phyloP scores from a whole-genome alignment of 495 filamentous ascomycete species.

The Aspergillus hancockii region DNA sequence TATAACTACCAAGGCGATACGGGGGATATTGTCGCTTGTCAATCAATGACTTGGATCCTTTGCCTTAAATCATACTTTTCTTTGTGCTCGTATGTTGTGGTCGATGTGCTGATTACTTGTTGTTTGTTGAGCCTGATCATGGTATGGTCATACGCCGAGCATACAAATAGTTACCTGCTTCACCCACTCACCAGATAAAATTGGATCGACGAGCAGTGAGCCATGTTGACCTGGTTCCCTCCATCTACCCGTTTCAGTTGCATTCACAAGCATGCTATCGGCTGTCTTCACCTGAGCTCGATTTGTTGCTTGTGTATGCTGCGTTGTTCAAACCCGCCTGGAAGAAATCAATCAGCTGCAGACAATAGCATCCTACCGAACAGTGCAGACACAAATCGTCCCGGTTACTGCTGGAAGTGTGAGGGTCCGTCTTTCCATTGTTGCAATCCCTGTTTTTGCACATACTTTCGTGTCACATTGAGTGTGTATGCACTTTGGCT shows the following conservation, averaged over 20 bases:
- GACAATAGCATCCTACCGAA: neutral
- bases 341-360: neutral
- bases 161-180: neutral
- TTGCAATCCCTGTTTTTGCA: neutral
- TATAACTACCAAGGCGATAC: neutral
- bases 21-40: neutral
- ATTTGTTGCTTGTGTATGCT: slow-evolving; percentile 6
- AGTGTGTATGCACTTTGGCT: neutral
- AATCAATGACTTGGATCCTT: neutral
- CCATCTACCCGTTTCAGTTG: slow-evolving; percentile 5
- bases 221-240: slow-evolving; percentile 11
- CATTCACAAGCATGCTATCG: slow-evolving; percentile 14
- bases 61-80: neutral
- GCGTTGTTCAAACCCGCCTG: neutral
- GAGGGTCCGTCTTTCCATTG: slow-evolving; percentile 1
- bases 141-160: neutral
- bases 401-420: slow-evolving; percentile 2
- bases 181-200: neutral
- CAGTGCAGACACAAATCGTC: neutral
- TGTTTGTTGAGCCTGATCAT: neutral
- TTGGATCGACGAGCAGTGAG: slow-evolving; percentile 1
- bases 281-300: slow-evolving; percentile 12
- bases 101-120: neutral
- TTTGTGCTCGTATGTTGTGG: neutral
- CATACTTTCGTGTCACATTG: neutral